Evolutionary conservation across 164 flowering plant species (phyloP).

Genomic region (Aristolochia californica): DNA sequence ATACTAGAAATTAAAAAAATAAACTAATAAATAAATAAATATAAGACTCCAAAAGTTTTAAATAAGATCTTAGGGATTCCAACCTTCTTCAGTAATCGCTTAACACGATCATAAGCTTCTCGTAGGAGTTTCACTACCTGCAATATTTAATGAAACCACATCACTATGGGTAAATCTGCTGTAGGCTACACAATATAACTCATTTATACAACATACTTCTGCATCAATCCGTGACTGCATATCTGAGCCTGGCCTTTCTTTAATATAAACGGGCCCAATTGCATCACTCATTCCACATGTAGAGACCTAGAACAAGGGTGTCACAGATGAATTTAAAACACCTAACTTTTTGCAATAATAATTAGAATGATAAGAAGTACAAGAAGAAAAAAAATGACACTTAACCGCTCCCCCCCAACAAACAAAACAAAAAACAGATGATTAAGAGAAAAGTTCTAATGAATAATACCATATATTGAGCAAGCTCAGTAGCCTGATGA

Average conservation of each 20-base stretch:
- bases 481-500: constrained; percentile 80
- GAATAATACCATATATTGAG: constrained; percentile 77
- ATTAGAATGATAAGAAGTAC: no score
- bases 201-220: constrained; percentile 47
- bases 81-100: constrained; percentile 77
- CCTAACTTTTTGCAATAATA: no score
- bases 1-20: no score
- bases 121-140: constrained; percentile 89
- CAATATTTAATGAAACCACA: constrained; percentile 4
- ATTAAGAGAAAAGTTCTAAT: background rate
- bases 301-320: constrained; percentile 46
- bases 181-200: background rate
- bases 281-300: constrained; percentile 91
- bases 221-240: constrained; percentile 95
- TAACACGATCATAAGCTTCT: constrained; percentile 97
- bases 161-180: background rate
- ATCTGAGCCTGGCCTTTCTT: constrained; percentile 79
- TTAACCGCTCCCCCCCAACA: no score
- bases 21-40: no score
- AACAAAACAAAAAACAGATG: background rate
- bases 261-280: constrained; percentile 87
- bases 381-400: no score
- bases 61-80: background rate
- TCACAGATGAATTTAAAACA: no score
- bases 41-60: no score